Conservation (phyloP, 805 yeast genomes). For the Komagataella pseudopastoris region DNA sequence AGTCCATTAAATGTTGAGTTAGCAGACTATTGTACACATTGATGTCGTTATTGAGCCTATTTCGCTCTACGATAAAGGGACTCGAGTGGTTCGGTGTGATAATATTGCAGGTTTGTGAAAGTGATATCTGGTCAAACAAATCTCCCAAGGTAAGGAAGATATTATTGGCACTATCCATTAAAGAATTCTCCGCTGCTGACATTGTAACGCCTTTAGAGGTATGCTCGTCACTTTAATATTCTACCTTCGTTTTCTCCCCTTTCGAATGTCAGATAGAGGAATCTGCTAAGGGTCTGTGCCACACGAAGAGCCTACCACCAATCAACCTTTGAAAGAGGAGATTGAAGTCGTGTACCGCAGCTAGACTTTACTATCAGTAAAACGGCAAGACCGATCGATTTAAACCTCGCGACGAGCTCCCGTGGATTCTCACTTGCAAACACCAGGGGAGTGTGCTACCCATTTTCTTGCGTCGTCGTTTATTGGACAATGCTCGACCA, state of each 20-base stretch:
- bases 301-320: too few relatives aligned
- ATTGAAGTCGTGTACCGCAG: neutral
- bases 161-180: slow-evolving; percentile 18
- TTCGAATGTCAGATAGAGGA: neutral
- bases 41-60: slow-evolving; percentile 11
- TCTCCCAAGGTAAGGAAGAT: slow-evolving; percentile 19
- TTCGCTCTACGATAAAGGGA: slow-evolving; percentile 12
- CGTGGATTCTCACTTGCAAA: neutral
- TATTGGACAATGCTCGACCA: slow-evolving; percentile 6
- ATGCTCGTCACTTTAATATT: neutral
- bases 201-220: neutral
- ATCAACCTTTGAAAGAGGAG: neutral
- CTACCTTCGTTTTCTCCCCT: neutral
- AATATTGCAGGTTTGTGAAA: slow-evolving; percentile 10
- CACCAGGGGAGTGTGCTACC: neutral
- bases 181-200: slow-evolving; percentile 10
- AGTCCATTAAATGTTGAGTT: slow-evolving; percentile 14
- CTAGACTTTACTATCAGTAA: neutral
- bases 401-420: too few relatives aligned
- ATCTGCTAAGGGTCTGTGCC: neutral
- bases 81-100: slow-evolving; percentile 16
- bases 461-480: slow-evolving; percentile 4
- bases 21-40: slow-evolving; percentile 15
- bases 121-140: slow-evolving; percentile 16
- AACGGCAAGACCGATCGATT: neutral